Base-by-base conservation (phyloP, 441 rosid species). In the Melastoma candidum region DNA sequence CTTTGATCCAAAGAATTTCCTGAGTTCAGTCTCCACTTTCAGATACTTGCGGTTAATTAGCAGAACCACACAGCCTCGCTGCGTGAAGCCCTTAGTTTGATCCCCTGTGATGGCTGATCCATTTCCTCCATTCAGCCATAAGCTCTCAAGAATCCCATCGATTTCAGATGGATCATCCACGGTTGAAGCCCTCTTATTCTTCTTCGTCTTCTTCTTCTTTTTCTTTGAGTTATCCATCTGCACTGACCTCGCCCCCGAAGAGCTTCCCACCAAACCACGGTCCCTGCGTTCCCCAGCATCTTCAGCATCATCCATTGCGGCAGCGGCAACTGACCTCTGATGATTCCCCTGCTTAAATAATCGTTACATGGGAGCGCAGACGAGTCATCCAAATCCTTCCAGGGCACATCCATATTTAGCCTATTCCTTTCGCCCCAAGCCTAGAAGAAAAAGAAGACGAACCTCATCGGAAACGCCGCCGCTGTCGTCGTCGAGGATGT, bases 1-100 rank as follows among this genome's bases (percentile, higher is more conserved):
- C 72, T 90, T 86, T 2, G 94, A 80, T 49, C 97, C 97, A 71
- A 86, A 90, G 64, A 86, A 81, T 65, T 89, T 81, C 49, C 77
- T 68, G 26, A 90, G 47, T 67, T 90, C 95, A 59, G 80, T 84
- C 59, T 90, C 92, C 25, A 77, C 92, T 62, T 84, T 90, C 46
- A 90, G 72, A 53, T 74, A 77, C 66, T 75, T 86, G 7, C 87
- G 80, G 70, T 90, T 86, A 73, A 86, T 76, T 55, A 69, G 85
- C 53, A 86, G 69, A 58, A 77, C 57, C 11, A 73, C 61, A 9
- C 54, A 36, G 14, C 76, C 58, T 57, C 26, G 25, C 49, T 64
- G 80, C 57, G 58, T 77, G n/a, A 44, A 58, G 49, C 49, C 49
- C 46, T 63, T 67, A 39, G 48, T 48, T 26, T 1, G 24, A 53